These are phyloP conservation scores for Gentiana straminea DNA, from an alignment of 257 asterid genomes.

Conservation along the genomic window DNA sequence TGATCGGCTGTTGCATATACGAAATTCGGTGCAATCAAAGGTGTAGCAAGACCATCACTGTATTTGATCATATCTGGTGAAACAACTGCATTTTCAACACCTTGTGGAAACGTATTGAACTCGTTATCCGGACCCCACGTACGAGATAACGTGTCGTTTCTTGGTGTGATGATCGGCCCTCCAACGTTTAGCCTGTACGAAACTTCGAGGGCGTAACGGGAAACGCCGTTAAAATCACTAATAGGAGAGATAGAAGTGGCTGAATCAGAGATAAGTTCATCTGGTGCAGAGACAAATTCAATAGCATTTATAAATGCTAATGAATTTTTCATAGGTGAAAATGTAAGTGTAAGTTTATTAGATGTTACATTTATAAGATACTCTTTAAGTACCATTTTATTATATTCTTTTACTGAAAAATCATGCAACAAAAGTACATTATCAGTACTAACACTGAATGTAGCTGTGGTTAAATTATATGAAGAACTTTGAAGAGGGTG, in stretches of 20 bases:
- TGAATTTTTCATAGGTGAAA: constrained; percentile 64
- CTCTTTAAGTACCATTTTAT: constrained; percentile 43
- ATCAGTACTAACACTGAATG: constrained; percentile 49
- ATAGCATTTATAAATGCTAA: constrained; percentile 71
- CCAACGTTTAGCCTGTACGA: constrained; percentile 63
- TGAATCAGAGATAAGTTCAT: constrained; percentile 43
- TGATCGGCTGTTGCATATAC: constrained; percentile 66
- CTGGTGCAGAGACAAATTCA: constrained; percentile 81
- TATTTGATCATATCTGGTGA: constrained; percentile 37
- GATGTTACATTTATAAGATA: constrained; percentile 64
- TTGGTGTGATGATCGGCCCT: constrained; percentile 61
- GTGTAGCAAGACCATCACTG: constrained; percentile 56
- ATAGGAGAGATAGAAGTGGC: constrained; percentile 46
- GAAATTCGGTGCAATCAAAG: constrained; percentile 53
- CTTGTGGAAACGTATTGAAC: constrained; percentile 46
- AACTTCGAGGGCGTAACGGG: constrained; percentile 39
- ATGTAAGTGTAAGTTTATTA: constrained; percentile 50
- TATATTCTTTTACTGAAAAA: constrained; percentile 44
- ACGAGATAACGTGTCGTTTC: constrained; percentile 59
- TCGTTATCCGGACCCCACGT: constrained; percentile 51
- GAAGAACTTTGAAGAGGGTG: constrained; percentile 51
- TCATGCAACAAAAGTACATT: constrained; percentile 59
- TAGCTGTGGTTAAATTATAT: constrained; percentile 50
- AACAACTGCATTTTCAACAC: constrained; percentile 41
- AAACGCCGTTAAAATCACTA: constrained; percentile 40